Evolutionary conservation across 129 eudicot genomes (phyloP).

Genomic region (Scalesia atractyloides): DNA sequence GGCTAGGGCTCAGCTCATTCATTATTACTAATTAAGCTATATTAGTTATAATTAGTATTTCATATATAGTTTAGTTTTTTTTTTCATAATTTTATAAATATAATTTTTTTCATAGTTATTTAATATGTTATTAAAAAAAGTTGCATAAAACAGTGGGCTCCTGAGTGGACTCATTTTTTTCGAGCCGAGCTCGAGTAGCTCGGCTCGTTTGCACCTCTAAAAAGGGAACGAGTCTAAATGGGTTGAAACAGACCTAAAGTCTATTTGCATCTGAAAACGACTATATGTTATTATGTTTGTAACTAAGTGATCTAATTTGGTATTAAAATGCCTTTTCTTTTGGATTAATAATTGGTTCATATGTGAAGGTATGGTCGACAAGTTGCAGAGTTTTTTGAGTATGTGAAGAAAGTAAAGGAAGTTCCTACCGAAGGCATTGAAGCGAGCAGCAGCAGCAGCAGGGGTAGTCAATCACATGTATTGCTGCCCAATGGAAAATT

Average conservation of each 20-base stretch:
- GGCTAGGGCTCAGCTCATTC: no score
- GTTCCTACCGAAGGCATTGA: constrained; percentile 33
- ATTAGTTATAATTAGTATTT: no score
- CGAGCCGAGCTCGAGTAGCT: no score
- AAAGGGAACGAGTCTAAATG: neutral
- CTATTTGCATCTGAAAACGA: neutral
- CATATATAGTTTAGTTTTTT: no score
- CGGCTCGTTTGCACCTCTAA: neutral
- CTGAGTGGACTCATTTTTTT: no score
- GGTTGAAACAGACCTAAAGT: neutral
- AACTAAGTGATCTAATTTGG: neutral
- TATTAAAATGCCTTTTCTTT: neutral
- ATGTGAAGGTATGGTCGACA: constrained; percentile 88
- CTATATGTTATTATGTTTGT: no score
- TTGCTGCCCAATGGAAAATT: constrained; percentile 59
- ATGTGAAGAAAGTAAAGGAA: constrained; percentile 78
- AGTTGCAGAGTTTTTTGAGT: constrained; percentile 90
- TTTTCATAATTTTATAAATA: no score
- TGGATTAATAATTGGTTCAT: neutral
- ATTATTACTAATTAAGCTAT: no score
- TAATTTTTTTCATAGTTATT: no score
- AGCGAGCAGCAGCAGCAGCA: constrained; percentile 22
- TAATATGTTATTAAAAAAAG: no score
- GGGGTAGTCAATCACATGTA: constrained; percentile 39
- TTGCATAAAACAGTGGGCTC: no score